These are phyloP conservation scores for Phialophora expanda DNA, from an alignment of 2,329 filamentous ascomycete species.

Conservation along the genomic window DNA sequence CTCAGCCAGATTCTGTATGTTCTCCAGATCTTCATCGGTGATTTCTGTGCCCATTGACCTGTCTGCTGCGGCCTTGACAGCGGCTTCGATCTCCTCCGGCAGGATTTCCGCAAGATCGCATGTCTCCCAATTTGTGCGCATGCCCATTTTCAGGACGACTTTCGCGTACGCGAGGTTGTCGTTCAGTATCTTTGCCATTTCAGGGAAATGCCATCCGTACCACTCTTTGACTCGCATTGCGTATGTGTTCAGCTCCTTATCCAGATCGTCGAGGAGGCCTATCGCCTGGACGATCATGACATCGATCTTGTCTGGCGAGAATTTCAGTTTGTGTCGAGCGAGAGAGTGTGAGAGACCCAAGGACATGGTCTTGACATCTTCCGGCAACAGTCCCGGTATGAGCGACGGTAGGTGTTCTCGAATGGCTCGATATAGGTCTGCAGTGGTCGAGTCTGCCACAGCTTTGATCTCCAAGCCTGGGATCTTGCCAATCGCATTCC, in stretches of 20 bases:
- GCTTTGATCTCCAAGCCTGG: slow-evolving; percentile 84
- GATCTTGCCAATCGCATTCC: slow-evolving; percentile 88
- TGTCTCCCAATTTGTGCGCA: slow-evolving; percentile 77
- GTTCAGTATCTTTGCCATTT: slow-evolving; percentile 95
- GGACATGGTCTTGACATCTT: slow-evolving; percentile 91
- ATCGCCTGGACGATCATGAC: slow-evolving; percentile 99
- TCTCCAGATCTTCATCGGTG: slow-evolving; percentile 86
- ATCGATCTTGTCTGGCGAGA: slow-evolving; percentile 97
- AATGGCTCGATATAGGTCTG: slow-evolving; percentile 92
- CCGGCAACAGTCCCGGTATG: slow-evolving; percentile 82
- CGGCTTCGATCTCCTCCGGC: slow-evolving; percentile 90
- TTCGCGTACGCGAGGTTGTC: slow-evolving; percentile 94
- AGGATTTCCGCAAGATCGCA: slow-evolving; percentile 87
- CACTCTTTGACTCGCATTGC: slow-evolving; percentile 99
- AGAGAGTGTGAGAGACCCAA: slow-evolving; percentile 96
- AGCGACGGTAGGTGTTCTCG: slow-evolving; percentile 87
- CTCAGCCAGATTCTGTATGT: slow-evolving; percentile 88
- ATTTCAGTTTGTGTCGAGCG: slow-evolving; percentile 97
- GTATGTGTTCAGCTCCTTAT: slow-evolving; percentile 98
- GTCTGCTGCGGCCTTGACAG: slow-evolving; percentile 92
- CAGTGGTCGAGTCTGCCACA: slow-evolving; percentile 79
- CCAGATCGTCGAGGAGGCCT: slow-evolving; percentile 88
- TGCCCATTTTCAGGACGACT: slow-evolving; percentile 85
- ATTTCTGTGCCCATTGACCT: slow-evolving; percentile 99
- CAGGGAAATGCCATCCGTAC: slow-evolving; percentile 99